Evolutionary conservation across 1,139 yeast genomes (phyloP), one percentile per base, ranked within the genome.

Genomic region (Scheffersomyces segobiensis): DNA sequence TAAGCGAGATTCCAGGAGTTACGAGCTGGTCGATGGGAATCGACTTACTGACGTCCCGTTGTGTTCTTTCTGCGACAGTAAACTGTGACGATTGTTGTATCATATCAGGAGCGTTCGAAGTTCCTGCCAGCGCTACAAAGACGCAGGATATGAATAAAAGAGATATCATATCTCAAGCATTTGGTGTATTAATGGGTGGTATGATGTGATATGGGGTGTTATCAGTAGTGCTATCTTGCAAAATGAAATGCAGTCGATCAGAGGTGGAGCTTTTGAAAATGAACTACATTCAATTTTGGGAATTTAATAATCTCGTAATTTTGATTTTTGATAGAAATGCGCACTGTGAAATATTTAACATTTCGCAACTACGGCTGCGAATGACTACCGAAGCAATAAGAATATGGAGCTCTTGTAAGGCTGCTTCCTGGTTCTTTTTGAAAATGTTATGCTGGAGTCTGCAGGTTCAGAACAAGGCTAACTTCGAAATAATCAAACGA

Each of bases 41-140:
- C 52, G 82, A 79, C 32, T 75, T 72, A 39, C 88, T 73, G 1
- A 89, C 71, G 67, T 92, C 97, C 58, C 97, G 74, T 67, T 93
- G 95, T 0, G 92, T 76, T 56, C 92, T 72, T 8, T 80, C 59
- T 0, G 87, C 92, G 4, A 60, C 55, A n/a, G 53, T 52, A 8
- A 57, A 50, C 32, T 50, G 56, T 5, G 59, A 53, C 50, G 56
- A 51, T 7, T 20, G 50, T 49, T 22, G 17, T 32, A 32, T 32
- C 42, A 32, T 32, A 17, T 32, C 42, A 2, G 42, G 42, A 10
- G 42, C 42, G 4, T 32, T 12, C 12, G 42, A 7, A 10, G 42
- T 17, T 32, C 42, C 42, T 10, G 42, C 42, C 42, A 32, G 42
- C 17, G 42, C 17, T 32, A 32, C 42, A 12, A 10, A 32, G 42